Percentiles rank a stretch among this genome's conserved stretches.
phyloP scores from a whole-genome alignment of 202 grass and related monocot species.

The Schoenoplectus tabernaemontani region DNA sequence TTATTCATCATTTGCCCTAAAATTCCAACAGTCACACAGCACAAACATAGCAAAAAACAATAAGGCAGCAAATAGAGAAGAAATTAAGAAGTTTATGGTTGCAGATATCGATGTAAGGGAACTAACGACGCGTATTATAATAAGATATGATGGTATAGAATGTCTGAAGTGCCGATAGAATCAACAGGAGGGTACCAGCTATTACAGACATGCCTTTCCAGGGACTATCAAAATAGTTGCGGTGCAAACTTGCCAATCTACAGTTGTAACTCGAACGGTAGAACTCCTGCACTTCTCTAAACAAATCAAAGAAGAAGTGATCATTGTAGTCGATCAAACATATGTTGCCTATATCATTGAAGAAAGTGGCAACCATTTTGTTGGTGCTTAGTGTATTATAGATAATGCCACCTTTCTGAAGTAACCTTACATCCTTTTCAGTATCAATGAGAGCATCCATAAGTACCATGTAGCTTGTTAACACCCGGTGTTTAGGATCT shows the following conservation, averaged over 20 bases:
- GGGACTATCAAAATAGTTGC: constrained; percentile 50
- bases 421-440: constrained; percentile 29
- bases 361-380: constrained; percentile 23
- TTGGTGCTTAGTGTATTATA: neutral
- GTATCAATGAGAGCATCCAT: constrained; percentile 36
- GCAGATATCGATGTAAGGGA: neutral
- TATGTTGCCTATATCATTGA: constrained; percentile 39
- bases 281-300: constrained; percentile 24
- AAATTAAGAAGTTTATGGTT: neutral
- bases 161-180: constrained; percentile 50
- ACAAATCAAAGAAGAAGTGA: constrained; percentile 34
- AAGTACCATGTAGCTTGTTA: constrained; percentile 50
- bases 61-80: neutral
- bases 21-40: too few species aligned
- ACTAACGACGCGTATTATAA: neutral
- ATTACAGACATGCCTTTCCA: constrained; percentile 57
- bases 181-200: constrained; percentile 40
- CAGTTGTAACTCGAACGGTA: constrained; percentile 37
- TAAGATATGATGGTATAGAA: constrained; percentile 27
- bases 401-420: constrained; percentile 22
- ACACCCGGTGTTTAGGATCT: constrained; percentile 18
- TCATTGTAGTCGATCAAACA: constrained; percentile 25
- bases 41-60: neutral
- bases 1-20: too few species aligned
- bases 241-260: constrained; percentile 30